Percentiles rank a stretch among this genome's conserved stretches.
These are phyloP conservation scores for Parathielavia hyrcaniae DNA, from an alignment of 495 filamentous ascomycete species.

Conservation along the genomic window DNA sequence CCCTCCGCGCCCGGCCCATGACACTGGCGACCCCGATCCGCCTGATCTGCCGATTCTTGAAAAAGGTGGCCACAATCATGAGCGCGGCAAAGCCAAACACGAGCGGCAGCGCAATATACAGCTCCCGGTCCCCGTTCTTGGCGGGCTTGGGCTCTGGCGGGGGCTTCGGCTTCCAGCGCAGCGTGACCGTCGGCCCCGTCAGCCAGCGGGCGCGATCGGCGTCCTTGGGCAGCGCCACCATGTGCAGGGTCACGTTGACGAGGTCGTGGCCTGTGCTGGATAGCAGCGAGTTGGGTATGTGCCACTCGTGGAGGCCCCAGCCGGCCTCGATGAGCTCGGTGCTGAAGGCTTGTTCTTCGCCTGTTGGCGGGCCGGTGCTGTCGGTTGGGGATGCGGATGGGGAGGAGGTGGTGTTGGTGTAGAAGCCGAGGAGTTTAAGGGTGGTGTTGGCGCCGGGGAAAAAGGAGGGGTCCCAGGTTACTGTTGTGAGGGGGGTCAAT, in stretches of 20 bases:
- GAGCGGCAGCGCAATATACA: slow-evolving; percentile 40
- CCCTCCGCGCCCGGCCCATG: slow-evolving; percentile 33
- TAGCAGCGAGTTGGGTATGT: slow-evolving; percentile 28
- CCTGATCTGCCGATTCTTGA: slow-evolving; percentile 36
- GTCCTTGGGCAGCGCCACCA: slow-evolving; percentile 29
- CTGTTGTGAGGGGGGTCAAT: slow-evolving; percentile 18
- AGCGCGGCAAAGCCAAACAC: slow-evolving; percentile 35
- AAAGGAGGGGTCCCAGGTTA: slow-evolving; percentile 43
- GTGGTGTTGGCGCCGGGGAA: slow-evolving; percentile 35
- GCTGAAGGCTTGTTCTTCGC: slow-evolving; percentile 31
- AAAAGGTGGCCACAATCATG: slow-evolving; percentile 29
- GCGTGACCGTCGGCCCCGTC: slow-evolving; percentile 31
- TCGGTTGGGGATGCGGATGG: neutral
- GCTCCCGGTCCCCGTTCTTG: slow-evolving; percentile 22
- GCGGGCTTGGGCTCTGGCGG: slow-evolving; percentile 19
- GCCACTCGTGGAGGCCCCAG: slow-evolving; percentile 41
- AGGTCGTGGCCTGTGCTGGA: slow-evolving; percentile 17
- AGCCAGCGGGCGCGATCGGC: slow-evolving; percentile 17
- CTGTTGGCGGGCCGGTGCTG: neutral
- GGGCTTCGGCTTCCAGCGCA: slow-evolving; percentile 24
- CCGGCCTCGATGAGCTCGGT: slow-evolving; percentile 29
- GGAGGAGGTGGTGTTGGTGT: slow-evolving; percentile 16
- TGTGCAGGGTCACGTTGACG: slow-evolving; percentile 39
- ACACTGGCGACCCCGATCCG: slow-evolving; percentile 35
- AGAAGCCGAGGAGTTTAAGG: slow-evolving; percentile 32